These are phyloP conservation scores for Phialophora expanda DNA, from an alignment of 2,329 filamentous ascomycete species.

Conservation along the genomic window DNA sequence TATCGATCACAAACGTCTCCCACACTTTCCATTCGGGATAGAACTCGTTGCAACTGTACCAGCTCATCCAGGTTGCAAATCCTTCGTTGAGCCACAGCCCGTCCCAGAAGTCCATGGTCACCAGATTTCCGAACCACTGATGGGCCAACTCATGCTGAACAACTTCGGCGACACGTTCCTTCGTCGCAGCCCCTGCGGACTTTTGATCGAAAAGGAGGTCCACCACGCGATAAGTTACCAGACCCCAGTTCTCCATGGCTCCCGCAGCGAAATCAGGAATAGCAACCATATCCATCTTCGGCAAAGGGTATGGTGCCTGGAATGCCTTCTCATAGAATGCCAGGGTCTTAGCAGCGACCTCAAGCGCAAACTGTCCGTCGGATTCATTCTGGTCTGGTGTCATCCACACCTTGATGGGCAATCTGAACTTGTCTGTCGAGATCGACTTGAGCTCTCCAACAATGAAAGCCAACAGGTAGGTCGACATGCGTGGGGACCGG, in stretches of 20 bases:
- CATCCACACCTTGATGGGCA: slow-evolving; percentile 92
- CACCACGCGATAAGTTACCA: slow-evolving; percentile 93
- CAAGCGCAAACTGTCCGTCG: slow-evolving; percentile 86
- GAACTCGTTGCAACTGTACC: slow-evolving; percentile 93
- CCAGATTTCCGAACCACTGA: slow-evolving; percentile 97
- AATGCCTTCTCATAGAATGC: slow-evolving; percentile 97
- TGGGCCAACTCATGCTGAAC: slow-evolving; percentile 97
- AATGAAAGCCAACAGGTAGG: slow-evolving; percentile 92
- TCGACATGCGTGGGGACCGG: slow-evolving; percentile 92
- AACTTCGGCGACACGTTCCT: slow-evolving; percentile 91
- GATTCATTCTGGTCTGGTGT: slow-evolving; percentile 88
- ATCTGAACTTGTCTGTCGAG: slow-evolving; percentile 87
- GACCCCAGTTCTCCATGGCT: slow-evolving; percentile 98
- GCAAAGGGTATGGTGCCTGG: slow-evolving; percentile 80
- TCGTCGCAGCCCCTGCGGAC: slow-evolving; percentile 83
- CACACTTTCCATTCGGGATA: slow-evolving; percentile 99
- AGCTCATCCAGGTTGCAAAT: slow-evolving; percentile 90
- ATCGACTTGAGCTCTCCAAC: slow-evolving; percentile 93
- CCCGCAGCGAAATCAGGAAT: slow-evolving; percentile 95
- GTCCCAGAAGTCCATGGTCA: slow-evolving; percentile 99
- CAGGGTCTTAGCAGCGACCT: slow-evolving; percentile 85
- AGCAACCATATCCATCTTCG: slow-evolving; percentile 96
- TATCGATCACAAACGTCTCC: slow-evolving; percentile 93
- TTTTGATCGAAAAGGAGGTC: slow-evolving; percentile 91
- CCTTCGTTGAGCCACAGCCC: slow-evolving; percentile 95